A percentile compares a stretch with the other conserved stretches of the same genome.
These are phyloP conservation scores for Kodamaea kaohsiungensis DNA, from an alignment of 805 yeast species.

Conservation along the genomic window DNA sequence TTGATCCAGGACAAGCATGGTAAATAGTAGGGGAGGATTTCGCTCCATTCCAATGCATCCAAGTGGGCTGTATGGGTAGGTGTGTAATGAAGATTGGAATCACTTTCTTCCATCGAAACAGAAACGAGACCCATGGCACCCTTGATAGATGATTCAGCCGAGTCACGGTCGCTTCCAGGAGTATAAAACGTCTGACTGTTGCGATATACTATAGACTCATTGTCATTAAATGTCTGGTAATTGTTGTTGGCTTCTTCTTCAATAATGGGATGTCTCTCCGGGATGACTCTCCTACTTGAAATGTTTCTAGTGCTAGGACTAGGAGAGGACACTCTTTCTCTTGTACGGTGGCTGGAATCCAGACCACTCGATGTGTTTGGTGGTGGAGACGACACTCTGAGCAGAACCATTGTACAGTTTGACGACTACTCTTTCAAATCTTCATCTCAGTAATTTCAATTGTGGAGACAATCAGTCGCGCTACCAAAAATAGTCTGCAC, in stretches of 20 bases:
- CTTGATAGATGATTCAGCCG: neutral
- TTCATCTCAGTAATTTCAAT: neutral
- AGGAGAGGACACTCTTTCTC: slow-evolving; percentile 11
- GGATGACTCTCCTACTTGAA: slow-evolving; percentile 21
- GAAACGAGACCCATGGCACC: neutral
- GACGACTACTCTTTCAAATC: neutral
- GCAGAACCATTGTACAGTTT: neutral
- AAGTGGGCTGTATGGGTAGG: slow-evolving; percentile 22
- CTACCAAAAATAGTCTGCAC: neutral
- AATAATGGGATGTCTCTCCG: slow-evolving; percentile 16
- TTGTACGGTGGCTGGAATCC: slow-evolving; percentile 1
- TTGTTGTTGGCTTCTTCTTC: neutral
- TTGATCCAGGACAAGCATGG: slow-evolving; percentile 73
- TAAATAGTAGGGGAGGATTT: slow-evolving; percentile 57
- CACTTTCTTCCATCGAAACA: neutral
- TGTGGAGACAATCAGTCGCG: neutral
- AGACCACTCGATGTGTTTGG: neutral
- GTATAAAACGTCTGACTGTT: slow-evolving; percentile 1
- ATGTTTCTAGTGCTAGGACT: slow-evolving; percentile 18
- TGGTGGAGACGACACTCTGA: slow-evolving; percentile 1
- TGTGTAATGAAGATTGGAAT: slow-evolving; percentile 17
- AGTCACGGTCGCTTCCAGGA: neutral
- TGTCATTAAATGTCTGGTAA: slow-evolving; percentile 3
- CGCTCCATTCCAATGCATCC: slow-evolving; percentile 28
- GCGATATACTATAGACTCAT: slow-evolving; percentile 11